Percentiles rank a stretch among this genome's conserved stretches.
Conservation (phyloP, 257 asterid genomes). For the Eucommia ulmoides region DNA sequence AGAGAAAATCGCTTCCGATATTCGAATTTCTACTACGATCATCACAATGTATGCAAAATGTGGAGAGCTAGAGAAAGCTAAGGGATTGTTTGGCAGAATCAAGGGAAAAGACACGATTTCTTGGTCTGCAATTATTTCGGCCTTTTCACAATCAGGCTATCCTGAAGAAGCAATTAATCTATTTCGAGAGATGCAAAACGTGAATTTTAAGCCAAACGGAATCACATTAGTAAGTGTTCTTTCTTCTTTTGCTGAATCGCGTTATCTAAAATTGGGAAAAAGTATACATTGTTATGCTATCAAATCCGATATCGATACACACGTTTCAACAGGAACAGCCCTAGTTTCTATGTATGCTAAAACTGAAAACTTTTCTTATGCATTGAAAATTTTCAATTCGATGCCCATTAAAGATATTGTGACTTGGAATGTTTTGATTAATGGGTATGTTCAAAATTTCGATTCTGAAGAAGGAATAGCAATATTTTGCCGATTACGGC, state of each 20-base stretch:
- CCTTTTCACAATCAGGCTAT: slow-evolving; percentile 33
- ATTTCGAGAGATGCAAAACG: slow-evolving; percentile 28
- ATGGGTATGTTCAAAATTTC: slow-evolving; percentile 25
- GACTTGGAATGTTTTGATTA: slow-evolving; percentile 34
- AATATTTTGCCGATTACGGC: slow-evolving; percentile 14
- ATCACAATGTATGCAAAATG: slow-evolving; percentile 31
- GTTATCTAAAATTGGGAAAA: slow-evolving; percentile 19
- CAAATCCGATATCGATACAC: slow-evolving; percentile 15
- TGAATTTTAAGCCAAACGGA: slow-evolving; percentile 15
- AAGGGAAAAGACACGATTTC: slow-evolving; percentile 24
- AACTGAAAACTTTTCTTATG: slow-evolving; percentile 15
- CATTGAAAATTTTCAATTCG: slow-evolving; percentile 15
- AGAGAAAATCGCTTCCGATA: slow-evolving; percentile 19
- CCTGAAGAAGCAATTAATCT: slow-evolving; percentile 22
- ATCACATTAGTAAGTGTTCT: slow-evolving; percentile 27
- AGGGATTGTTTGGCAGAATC: slow-evolving; percentile 16
- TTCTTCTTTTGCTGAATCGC: slow-evolving; percentile 28
- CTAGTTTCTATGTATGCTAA: slow-evolving; percentile 36
- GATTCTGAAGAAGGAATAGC: slow-evolving; percentile 15
- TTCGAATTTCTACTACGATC: slow-evolving; percentile 20
- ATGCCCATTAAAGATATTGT: slow-evolving; percentile 25
- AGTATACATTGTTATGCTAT: slow-evolving; percentile 28
- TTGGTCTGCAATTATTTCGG: slow-evolving; percentile 32
- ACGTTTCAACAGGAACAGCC: slow-evolving; percentile 27
- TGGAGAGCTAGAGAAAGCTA: slow-evolving; percentile 24